Base-by-base conservation (phyloP, 225 moss, liverwort and hornwort species). In the Takakia lepidozioides region DNA sequence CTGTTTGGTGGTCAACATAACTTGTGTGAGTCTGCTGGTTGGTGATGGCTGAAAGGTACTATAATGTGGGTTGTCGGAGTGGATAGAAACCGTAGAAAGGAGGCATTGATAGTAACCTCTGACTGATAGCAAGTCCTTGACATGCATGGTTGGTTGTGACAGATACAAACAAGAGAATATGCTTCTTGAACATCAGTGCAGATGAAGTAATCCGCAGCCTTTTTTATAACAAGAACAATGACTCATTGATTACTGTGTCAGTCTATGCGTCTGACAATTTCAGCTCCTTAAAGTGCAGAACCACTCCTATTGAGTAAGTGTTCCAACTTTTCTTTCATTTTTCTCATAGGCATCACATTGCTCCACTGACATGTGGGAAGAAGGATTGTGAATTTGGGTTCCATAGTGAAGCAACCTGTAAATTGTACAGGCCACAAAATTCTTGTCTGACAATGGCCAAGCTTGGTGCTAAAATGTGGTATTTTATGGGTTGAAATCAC, bases 141-240 rank as follows among this genome's bases (percentile, higher is more conserved):
- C n/a, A n/a, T n/a, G n/a, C n/a, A n/a, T n/a, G n/a, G n/a, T 18
- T 40, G 1, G 10, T 48, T 39, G 8, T 36, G 18, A 7, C 71
- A 81, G 80, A 81, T 55, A 85, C 85, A n/a, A 90, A 90, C 72
- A 90, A 85, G 71, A 69, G 89, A 55, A 90, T 85, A 41, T 85
- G 85, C 43, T 87, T 87, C 19, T 47, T 87, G 10, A 87, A 85
- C 38, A 78, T 87, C 57, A 85, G 85, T 25, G 71, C 80, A 10
- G 82, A 81, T 46, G 87, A 92, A 74, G 83, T 75, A 19, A 85
- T 85, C 27, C 74, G 87, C 36, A 90, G 89, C 50, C 67, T 90
- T 1, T 90, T 90, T 38, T 90, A 90, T 72, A 90, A 90, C 62
- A 85, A 85, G 75, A 87, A 85, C 59, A 81, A 92, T 24, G 85